Conservation (phyloP, 441 rosid genomes). For the Raphanus hybrid region DNA sequence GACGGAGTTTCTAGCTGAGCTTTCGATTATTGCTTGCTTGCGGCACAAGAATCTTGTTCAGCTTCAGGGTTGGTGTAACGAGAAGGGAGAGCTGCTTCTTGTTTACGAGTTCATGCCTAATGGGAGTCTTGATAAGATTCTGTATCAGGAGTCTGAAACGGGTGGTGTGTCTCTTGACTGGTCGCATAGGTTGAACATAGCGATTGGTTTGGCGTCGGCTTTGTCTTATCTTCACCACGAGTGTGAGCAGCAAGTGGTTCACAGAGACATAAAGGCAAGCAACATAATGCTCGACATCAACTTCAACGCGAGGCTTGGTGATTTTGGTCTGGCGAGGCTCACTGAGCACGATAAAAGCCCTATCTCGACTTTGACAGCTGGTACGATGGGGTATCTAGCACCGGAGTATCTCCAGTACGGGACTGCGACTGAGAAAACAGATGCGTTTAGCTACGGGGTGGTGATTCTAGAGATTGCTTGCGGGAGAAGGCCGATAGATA, state of each 20-base stretch:
- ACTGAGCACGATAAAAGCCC: conserved; percentile 94
- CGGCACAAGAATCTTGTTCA: conserved; percentile 91
- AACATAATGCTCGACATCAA: conserved; percentile 84
- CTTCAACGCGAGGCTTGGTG: conserved; percentile 87
- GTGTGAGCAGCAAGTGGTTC: conserved; percentile 94
- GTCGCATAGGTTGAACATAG: conserved; percentile 73
- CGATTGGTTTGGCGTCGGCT: conserved; percentile 82
- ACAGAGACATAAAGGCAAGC: conserved; percentile 87
- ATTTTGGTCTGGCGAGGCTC: conserved; percentile 91
- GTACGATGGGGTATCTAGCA: conserved; percentile 97
- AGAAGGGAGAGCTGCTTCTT: conserved; percentile 81
- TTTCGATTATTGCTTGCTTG: conserved; percentile 84
- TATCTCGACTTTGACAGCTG: conserved; percentile 88
- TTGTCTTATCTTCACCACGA: conserved; percentile 87
- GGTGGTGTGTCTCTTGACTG: conserved; percentile 57
- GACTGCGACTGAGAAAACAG: conserved; percentile 88
- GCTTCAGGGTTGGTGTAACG: conserved; percentile 92
- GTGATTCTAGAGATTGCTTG: conserved; percentile 89
- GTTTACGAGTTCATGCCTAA: conserved; percentile 92
- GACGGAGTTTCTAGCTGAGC: conserved; percentile 81
- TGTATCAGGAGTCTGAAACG: conserved; percentile 60
- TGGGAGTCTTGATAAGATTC: conserved; percentile 81
- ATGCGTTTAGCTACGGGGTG: conserved; percentile 86
- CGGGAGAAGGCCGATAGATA: conserved; percentile 90
- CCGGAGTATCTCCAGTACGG: conserved; percentile 96